Percentiles rank a stretch among this genome's conserved stretches.
phyloP scores from a whole-genome alignment of 345 rosid species.

The Ailanthus altissimus region DNA sequence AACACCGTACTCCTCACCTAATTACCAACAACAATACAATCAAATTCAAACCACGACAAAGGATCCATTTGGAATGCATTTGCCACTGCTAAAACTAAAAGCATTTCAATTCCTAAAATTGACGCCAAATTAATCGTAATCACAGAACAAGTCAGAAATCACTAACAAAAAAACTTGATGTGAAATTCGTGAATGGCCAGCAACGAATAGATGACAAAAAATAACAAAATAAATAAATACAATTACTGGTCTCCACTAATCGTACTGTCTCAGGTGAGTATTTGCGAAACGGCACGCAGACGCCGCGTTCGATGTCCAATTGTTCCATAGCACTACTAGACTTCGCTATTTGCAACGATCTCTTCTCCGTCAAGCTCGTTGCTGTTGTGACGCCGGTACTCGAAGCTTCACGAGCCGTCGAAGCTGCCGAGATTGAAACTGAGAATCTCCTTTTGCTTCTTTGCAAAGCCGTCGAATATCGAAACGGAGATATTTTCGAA shows the following conservation, averaged over 20 bases:
- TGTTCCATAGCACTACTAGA: slow-evolving; percentile 78
- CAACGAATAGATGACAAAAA: not conserved
- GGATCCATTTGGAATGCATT: not conserved
- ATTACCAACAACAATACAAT: slow-evolving; percentile 18
- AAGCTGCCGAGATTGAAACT: not conserved
- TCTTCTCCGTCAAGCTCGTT: not conserved
- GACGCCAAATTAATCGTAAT: not conserved
- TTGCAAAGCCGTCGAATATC: not conserved
- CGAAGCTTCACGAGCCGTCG: not conserved
- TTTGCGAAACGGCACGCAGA: slow-evolving; percentile 96
- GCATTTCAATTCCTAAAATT: not conserved
- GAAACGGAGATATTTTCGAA: not conserved
- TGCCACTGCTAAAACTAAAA: not conserved
- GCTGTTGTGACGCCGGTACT: slow-evolving; percentile 3
- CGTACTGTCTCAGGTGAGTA: slow-evolving; percentile 91
- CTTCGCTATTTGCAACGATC: slow-evolving; percentile 7
- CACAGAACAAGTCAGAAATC: not conserved
- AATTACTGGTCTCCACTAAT: slow-evolving; percentile 20
- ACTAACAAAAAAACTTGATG: not conserved
- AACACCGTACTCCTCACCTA: slow-evolving; percentile 86
- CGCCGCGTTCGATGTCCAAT: slow-evolving; percentile 97
- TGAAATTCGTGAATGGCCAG: not conserved
- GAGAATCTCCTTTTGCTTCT: not conserved
- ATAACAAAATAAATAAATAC: slow-evolving; percentile 12
- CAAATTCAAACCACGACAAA: slow-evolving; percentile 4